These are phyloP conservation scores for Penicillium sp. DNA, from an alignment of 2,329 filamentous ascomycete species.

Conservation along the genomic window DNA sequence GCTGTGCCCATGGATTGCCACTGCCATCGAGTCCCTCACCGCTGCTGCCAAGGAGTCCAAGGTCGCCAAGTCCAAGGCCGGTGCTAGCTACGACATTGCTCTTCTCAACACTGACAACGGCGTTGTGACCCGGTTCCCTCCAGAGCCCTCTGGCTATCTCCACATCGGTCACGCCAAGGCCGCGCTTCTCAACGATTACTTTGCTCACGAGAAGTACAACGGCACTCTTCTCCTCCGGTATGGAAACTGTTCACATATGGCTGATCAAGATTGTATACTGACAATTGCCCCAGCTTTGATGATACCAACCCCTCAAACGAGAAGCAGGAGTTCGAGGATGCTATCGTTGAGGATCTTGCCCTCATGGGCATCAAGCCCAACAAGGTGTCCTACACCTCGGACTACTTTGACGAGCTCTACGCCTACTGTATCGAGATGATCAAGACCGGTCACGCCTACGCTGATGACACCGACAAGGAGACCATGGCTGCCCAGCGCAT, in stretches of 20 bases:
- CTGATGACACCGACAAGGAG: slow-evolving; percentile 90
- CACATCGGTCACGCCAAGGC: slow-evolving; percentile 97
- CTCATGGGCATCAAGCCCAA: slow-evolving; percentile 93
- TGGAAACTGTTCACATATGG: not conserved
- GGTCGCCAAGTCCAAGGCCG: slow-evolving; percentile 69
- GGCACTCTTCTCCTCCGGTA: slow-evolving; percentile 81
- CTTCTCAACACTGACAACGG: slow-evolving; percentile 83
- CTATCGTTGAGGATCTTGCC: slow-evolving; percentile 86
- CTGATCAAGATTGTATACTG: not conserved
- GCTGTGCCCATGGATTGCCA: slow-evolving; percentile 73
- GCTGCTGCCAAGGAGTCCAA: slow-evolving; percentile 71
- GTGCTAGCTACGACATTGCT: slow-evolving; percentile 85
- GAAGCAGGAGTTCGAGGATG: slow-evolving; percentile 93
- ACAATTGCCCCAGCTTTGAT: slow-evolving; percentile 62
- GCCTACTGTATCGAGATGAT: slow-evolving; percentile 83
- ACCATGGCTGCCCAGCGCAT: slow-evolving; percentile 83
- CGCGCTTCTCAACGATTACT: slow-evolving; percentile 92
- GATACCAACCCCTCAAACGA: slow-evolving; percentile 98
- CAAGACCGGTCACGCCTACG: slow-evolving; percentile 84
- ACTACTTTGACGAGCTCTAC: slow-evolving; percentile 93
- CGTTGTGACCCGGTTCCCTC: slow-evolving; percentile 88
- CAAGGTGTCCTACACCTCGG: slow-evolving; percentile 82
- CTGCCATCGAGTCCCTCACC: slow-evolving; percentile 69
- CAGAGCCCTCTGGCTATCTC: slow-evolving; percentile 91
- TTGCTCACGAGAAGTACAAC: slow-evolving; percentile 89